These are phyloP conservation scores for Pistacia integerrima DNA, from an alignment of 345 rosid genomes.

Conservation along the genomic window DNA sequence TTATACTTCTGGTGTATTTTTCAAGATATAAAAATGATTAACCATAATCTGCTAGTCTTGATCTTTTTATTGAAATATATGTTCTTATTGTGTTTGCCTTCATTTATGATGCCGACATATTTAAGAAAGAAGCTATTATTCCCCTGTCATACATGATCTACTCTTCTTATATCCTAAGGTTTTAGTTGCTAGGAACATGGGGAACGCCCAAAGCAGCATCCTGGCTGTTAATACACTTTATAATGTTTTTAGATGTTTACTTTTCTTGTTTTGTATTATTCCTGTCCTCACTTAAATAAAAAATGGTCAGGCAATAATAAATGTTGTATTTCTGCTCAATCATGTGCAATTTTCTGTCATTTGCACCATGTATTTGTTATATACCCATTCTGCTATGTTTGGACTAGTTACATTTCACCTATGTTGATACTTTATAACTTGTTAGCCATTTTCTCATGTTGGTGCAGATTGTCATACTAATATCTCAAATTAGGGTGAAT, in stretches of 20 bases:
- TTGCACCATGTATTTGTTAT: not conserved
- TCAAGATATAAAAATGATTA: not conserved
- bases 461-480: slow-evolving; percentile 61
- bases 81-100: not conserved
- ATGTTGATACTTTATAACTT: not conserved
- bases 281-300: not conserved
- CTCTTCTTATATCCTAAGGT: not conserved
- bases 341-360: not conserved
- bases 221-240: not conserved
- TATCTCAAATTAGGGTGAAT: slow-evolving; percentile 82
- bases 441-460: slow-evolving; percentile 26
- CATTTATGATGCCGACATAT: not conserved
- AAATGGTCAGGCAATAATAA: not conserved
- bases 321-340: not conserved
- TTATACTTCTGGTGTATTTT: not conserved
- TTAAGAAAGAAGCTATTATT: not conserved
- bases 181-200: not conserved
- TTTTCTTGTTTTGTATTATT: not conserved
- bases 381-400: not conserved
- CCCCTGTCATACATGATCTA: not conserved
- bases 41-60: not conserved
- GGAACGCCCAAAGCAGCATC: not conserved
- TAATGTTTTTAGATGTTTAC: not conserved
- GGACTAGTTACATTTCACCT: not conserved
- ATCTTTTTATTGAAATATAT: not conserved